Base-by-base conservation (phyloP, 768 basidiomycete genomes). In the Rhizopogon salebrosus region DNA sequence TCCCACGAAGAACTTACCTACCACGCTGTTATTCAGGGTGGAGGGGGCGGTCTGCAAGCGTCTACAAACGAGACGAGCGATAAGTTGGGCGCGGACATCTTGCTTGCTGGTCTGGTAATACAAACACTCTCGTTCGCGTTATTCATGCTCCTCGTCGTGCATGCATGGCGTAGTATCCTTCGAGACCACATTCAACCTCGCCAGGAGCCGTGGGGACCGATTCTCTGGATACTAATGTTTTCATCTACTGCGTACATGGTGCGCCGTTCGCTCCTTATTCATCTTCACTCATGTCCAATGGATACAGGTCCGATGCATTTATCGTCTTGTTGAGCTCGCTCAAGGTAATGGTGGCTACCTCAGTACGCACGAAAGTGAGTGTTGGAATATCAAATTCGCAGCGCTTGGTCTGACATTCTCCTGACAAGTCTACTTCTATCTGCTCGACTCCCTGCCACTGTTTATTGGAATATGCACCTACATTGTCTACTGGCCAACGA, bases 391-490 rank as follows among this genome's bases (percentile, higher is more conserved):
- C 4, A 8, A 29, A 11, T 7, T 18, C 23, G 41, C n/a, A 31
- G 46, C 10, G n/a, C 31, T 6, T 8, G 16, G 26, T 50, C 42
- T 50, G n/a, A 29, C 34, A n/a, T 27, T 41, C 27, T 6, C 37
- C 10, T 57, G 13, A 37, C 4, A 35, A 68, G 68, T 41, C 2
- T 68, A 63, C 41, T 66, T 69, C 37, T 67, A 68, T 22, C 49
- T 60, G 3, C 60, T 70, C 27, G 66, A 70, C 41, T 52, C 64
- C 1, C 50, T 70, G 6, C 64, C 70, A 1, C 38, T 70, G 1
- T 39, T 70, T 1, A 41, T 66, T 13, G 66, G 63, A 5, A 63
- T 64, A 24, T 46, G 26, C 26, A 18, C 60, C 3, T 66, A 68
- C 13, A 54, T 60, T 5, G 3, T 61, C 1, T 63, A 48, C 34